These are phyloP conservation scores for Naganishia albida DNA, from an alignment of 1,284 basidiomycete species.

Conservation along the genomic window DNA sequence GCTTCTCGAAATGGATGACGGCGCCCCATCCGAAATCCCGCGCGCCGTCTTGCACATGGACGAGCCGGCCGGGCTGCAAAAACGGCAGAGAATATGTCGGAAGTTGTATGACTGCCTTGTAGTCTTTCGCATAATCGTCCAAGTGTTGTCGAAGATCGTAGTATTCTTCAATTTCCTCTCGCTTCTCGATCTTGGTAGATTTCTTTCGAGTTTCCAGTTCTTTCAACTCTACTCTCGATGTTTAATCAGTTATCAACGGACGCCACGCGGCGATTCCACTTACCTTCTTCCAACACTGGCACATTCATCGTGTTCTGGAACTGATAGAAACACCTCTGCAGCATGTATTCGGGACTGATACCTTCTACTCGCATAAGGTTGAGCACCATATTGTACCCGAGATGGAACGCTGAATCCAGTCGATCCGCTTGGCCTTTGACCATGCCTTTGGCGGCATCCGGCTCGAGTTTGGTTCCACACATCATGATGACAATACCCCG, in stretches of 20 bases:
- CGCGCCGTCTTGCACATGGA: constrained; percentile 82
- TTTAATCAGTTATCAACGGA: neutral
- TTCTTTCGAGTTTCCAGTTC: constrained; percentile 71
- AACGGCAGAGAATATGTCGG: constrained; percentile 92
- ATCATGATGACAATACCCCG: constrained; percentile 99
- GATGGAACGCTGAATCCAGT: constrained; percentile 95
- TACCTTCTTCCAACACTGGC: constrained; percentile 82
- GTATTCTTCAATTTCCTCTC: constrained; percentile 82
- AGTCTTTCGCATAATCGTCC: constrained; percentile 80
- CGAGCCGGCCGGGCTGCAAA: constrained; percentile 85
- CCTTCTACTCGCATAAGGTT: constrained; percentile 99
- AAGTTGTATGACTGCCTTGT: constrained; percentile 88
- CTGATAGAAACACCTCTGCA: constrained; percentile 96
- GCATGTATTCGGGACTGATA: constrained; percentile 97
- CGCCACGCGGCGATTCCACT: constrained; percentile 39
- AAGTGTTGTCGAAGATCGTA: constrained; percentile 89
- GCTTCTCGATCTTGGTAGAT: constrained; percentile 74
- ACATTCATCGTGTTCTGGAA: constrained; percentile 93
- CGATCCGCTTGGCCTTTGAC: constrained; percentile 98
- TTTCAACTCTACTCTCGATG: constrained; percentile 64
- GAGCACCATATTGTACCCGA: constrained; percentile 99
- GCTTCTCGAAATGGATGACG: constrained; percentile 88
- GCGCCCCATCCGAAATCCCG: constrained; percentile 96
- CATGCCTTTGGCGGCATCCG: constrained; percentile 89
- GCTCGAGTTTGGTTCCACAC: constrained; percentile 98